phyloP scores from a whole-genome alignment of 805 yeast genomes.

The Lachancea sp. region DNA sequence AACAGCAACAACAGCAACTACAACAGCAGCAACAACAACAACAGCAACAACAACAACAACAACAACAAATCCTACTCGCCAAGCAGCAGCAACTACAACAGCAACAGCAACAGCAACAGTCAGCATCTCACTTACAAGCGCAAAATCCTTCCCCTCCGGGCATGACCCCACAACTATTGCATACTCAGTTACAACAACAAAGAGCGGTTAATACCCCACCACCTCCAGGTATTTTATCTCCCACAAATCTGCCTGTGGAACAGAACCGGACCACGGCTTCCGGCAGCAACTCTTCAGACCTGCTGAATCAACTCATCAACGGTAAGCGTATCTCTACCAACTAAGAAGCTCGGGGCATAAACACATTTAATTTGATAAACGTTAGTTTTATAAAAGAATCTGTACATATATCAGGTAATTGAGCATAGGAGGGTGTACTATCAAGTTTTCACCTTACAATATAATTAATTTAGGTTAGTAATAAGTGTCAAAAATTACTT shows the following conservation, averaged over 20 bases:
- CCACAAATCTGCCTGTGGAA: slow-evolving; percentile 10
- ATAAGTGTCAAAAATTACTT: no score
- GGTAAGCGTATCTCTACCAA: slow-evolving; percentile 50
- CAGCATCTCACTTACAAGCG: background rate
- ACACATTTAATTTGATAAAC: background rate
- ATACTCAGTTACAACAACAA: slow-evolving; percentile 33
- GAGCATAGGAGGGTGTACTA: slow-evolving; percentile 1
- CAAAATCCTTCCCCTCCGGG: slow-evolving; percentile 20
- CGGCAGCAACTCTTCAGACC: slow-evolving; percentile 57
- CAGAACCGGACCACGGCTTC: slow-evolving; percentile 4
- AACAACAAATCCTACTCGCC: slow-evolving; percentile 7
- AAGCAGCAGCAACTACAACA: slow-evolving; percentile 6
- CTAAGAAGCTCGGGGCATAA: background rate
- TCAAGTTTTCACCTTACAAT: background rate
- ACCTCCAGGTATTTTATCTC: slow-evolving; percentile 61
- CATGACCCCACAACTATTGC: slow-evolving; percentile 22
- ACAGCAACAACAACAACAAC: slow-evolving; percentile 21
- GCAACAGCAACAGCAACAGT: slow-evolving; percentile 6
- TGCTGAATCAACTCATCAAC: slow-evolving; percentile 77
- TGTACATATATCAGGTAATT: background rate
- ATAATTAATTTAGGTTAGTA: background rate
- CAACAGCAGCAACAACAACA: slow-evolving; percentile 18
- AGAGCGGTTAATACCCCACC: slow-evolving; percentile 52
- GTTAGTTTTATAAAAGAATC: background rate
- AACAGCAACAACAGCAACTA: slow-evolving; percentile 5